A percentile compares a stretch with the other conserved stretches of the same genome.
Evolutionary conservation across 768 basidiomycete genomes (phyloP).

Genomic region (Tylopilus sp.): DNA sequence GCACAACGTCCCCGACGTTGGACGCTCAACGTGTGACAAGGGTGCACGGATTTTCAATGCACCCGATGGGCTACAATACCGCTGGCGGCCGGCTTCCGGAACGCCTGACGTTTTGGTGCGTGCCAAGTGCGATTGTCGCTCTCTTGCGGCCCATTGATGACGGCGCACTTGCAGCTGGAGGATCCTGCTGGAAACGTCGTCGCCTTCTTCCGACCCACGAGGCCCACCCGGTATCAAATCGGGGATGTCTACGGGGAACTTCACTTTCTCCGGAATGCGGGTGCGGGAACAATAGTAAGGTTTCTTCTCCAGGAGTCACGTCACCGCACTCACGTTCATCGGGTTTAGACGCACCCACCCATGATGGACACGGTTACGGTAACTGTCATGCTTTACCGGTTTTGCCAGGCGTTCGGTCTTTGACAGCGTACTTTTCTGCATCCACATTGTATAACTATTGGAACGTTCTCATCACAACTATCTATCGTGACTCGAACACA

Average conservation of each 20-base stretch:
- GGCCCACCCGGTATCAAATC: slow-evolving; percentile 76
- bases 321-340: slow-evolving; percentile 23
- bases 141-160: slow-evolving; percentile 4
- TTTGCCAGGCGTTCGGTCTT: slow-evolving; percentile 54
- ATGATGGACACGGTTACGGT: slow-evolving; percentile 88
- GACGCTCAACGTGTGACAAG: slow-evolving; percentile 33
- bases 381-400: slow-evolving; percentile 82
- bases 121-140: slow-evolving; percentile 11
- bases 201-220: slow-evolving; percentile 77
- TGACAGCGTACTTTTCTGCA: slow-evolving; percentile 30
- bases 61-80: slow-evolving; percentile 77
- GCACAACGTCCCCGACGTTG: slow-evolving; percentile 6
- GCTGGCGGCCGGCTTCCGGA: slow-evolving; percentile 69
- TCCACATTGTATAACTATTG: slow-evolving; percentile 32
- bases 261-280: slow-evolving; percentile 75
- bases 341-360: slow-evolving; percentile 72
- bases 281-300: slow-evolving; percentile 76
- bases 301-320: slow-evolving; percentile 16
- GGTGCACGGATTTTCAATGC: slow-evolving; percentile 72
- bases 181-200: slow-evolving; percentile 67
- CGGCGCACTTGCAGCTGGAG: slow-evolving; percentile 52
- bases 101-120: slow-evolving; percentile 60
- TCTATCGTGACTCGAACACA: slow-evolving; percentile 27
- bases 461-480: slow-evolving; percentile 28
- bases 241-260: slow-evolving; percentile 86